Percentiles rank a stretch among this genome's conserved stretches.
phyloP scores from a whole-genome alignment of 805 yeast species.

The Yamadazyma laniorum region DNA sequence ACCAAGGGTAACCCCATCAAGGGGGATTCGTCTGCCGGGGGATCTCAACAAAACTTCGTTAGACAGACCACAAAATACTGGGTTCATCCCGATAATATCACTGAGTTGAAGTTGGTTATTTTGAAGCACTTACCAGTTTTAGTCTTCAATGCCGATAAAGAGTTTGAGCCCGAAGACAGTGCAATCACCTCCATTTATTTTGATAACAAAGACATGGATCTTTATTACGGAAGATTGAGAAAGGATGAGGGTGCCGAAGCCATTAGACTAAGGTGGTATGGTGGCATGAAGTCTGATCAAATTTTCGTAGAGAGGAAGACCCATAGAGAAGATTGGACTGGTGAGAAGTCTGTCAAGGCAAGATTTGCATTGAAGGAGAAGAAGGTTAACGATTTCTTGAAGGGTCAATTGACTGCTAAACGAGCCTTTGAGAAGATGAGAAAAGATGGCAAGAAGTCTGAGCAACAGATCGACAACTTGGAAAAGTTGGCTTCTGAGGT shows the following conservation, averaged over 20 bases:
- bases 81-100: slow-evolving; percentile 98
- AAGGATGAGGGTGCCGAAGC: slow-evolving; percentile 99
- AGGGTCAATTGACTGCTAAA: slow-evolving; percentile 80
- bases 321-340: slow-evolving; percentile 99
- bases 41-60: slow-evolving; percentile 94
- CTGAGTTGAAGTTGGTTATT: slow-evolving; percentile 89
- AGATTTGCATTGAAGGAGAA: slow-evolving; percentile 91
- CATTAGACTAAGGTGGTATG: slow-evolving; percentile 97
- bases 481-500: slow-evolving; percentile 92
- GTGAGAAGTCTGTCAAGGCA: slow-evolving; percentile 98
- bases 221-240: slow-evolving; percentile 90
- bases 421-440: slow-evolving; percentile 92
- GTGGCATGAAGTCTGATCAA: slow-evolving; percentile 91
- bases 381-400: slow-evolving; percentile 78
- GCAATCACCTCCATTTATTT: slow-evolving; percentile 97
- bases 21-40: slow-evolving; percentile 98
- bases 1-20: slow-evolving; percentile 93
- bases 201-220: slow-evolving; percentile 84
- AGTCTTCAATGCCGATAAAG: slow-evolving; percentile 95
- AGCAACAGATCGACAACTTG: slow-evolving; percentile 84
- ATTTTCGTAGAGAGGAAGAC: slow-evolving; percentile 97
- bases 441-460: slow-evolving; percentile 84
- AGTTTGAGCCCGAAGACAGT: slow-evolving; percentile 89
- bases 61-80: slow-evolving; percentile 98
- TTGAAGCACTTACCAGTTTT: slow-evolving; percentile 94